phyloP scores from a whole-genome alignment of 164 flowering plant genomes.

The Tetracentron sinense region DNA sequence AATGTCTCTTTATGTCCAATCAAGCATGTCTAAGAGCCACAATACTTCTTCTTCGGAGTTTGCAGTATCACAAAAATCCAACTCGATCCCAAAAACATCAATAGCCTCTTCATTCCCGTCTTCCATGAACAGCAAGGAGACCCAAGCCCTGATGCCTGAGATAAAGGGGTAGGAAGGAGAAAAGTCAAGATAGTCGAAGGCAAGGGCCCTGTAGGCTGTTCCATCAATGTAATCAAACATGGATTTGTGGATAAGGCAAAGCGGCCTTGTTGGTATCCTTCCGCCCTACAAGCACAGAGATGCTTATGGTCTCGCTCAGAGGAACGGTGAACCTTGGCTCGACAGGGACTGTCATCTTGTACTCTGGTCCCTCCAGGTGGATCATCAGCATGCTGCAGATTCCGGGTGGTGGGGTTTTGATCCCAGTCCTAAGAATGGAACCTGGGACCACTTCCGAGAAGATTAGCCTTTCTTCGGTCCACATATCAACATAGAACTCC shows the following conservation, averaged over 20 bases:
- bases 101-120: conserved; percentile 48
- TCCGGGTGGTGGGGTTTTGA: conserved; percentile 52
- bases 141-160: conserved; percentile 76
- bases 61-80: conserved; percentile 90
- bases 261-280: conserved; percentile 70
- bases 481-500: conserved; percentile 80
- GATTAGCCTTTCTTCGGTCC: conserved; percentile 57
- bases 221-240: conserved; percentile 73
- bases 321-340: conserved; percentile 59
- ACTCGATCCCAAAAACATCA: conserved; percentile 78
- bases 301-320: conserved; percentile 42
- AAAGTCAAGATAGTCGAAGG: conserved; percentile 79
- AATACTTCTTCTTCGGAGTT: conserved; percentile 70
- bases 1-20: conserved; percentile 72
- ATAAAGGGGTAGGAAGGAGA: conserved; percentile 74
- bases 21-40: conserved; percentile 90
- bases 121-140: conserved; percentile 77
- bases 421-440: conserved; percentile 45
- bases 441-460: conserved; percentile 85
- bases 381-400: conserved; percentile 40
- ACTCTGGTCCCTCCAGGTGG: conserved; percentile 56
- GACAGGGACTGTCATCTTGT: conserved; percentile 75
- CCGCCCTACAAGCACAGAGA: conserved; percentile 72
- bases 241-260: conserved; percentile 59
- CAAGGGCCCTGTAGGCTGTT: conserved; percentile 62